These are phyloP conservation scores for Galeopsis tetrahit DNA, from an alignment of 257 asterid genomes.

Conservation along the genomic window DNA sequence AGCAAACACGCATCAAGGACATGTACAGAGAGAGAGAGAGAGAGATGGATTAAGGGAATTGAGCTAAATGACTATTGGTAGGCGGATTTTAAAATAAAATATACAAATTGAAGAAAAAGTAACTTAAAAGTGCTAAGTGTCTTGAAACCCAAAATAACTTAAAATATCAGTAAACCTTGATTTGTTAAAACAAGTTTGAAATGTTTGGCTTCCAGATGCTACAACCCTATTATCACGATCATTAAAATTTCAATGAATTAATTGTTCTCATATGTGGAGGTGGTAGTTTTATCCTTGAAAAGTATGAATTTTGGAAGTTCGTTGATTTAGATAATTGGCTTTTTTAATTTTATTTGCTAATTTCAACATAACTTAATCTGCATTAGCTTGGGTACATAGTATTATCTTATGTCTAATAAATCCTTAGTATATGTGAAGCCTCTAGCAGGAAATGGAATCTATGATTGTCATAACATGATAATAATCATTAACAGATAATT, in stretches of 20 bases:
- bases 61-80: not conserved
- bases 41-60: not conserved
- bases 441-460: not conserved
- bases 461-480: not conserved
- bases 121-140: not conserved
- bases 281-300: not conserved
- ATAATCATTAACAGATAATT: not conserved
- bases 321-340: not conserved
- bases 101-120: not conserved
- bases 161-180: not conserved
- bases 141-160: not conserved
- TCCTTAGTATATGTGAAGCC: not conserved
- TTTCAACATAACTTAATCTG: not conserved
- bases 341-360: not conserved
- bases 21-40: too few relatives aligned
- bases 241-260: not conserved
- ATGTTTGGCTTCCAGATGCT: not conserved
- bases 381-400: not conserved
- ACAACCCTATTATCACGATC: not conserved
- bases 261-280: not conserved
- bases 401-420: not conserved
- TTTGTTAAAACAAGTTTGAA: not conserved
- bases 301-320: not conserved
- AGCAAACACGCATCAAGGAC: not conserved
- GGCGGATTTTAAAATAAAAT: not conserved